Evolutionary conservation across 768 basidiomycete species (phyloP).

Genomic region (Termitomyces sp.): DNA sequence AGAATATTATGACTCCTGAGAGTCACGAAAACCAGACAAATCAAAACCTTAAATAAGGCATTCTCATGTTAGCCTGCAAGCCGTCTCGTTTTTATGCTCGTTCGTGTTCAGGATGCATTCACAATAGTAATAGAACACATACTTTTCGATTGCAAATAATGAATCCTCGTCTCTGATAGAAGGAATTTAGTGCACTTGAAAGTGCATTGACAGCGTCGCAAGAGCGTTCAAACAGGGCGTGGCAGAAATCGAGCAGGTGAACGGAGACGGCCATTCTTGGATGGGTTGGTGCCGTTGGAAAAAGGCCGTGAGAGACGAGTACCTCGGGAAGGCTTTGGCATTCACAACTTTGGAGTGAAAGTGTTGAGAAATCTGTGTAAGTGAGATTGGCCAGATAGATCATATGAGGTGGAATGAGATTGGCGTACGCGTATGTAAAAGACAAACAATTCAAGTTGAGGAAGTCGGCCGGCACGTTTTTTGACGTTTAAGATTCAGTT

Average conservation of each 20-base stretch:
- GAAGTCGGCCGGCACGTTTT: not conserved
- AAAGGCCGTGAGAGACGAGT: conserved; percentile 27
- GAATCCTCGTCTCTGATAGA: conserved; percentile 23
- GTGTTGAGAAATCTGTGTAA: conserved; percentile 14
- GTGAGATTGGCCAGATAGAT: not conserved
- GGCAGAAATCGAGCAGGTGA: conserved; percentile 28
- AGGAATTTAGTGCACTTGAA: conserved; percentile 21
- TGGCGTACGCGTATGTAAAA: conserved; percentile 11
- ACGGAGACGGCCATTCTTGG: conserved; percentile 23
- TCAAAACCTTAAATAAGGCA: no score
- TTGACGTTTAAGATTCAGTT: not conserved
- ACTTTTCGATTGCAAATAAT: conserved; percentile 12
- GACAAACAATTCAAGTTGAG: conserved; percentile 6
- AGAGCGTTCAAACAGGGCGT: conserved; percentile 29
- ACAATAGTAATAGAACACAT: no score
- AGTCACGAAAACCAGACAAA: no score
- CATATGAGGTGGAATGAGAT: not conserved
- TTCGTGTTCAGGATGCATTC: no score
- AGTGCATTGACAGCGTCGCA: conserved; percentile 31
- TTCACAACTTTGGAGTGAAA: conserved; percentile 14
- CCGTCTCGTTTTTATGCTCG: no score
- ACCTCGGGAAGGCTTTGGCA: conserved; percentile 18
- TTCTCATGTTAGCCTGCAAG: no score
- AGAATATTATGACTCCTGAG: not conserved
- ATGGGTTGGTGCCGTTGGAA: conserved; percentile 25